phyloP scores from a whole-genome alignment of 129 eudicot genomes.

The Centrapalus pauciflorus region DNA sequence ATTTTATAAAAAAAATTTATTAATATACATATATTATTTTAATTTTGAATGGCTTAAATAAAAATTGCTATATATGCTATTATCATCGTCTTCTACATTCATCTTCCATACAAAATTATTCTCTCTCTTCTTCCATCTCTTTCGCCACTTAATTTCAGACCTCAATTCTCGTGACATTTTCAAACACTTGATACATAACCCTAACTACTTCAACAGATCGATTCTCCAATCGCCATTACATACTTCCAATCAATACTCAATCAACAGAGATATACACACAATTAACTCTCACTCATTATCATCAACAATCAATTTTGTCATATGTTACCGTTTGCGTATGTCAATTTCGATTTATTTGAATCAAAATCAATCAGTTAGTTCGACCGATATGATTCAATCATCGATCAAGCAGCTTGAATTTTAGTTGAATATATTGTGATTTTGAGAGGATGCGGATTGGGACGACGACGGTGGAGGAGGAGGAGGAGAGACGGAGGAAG shows the following conservation, averaged over 20 bases:
- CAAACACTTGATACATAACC: conserved; percentile 11
- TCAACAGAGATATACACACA: neutral
- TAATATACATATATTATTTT: too few relatives aligned
- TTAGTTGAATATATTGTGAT: neutral
- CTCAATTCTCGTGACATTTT: conserved; percentile 20
- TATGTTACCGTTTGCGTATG: neutral
- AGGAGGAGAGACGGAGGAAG: conserved; percentile 14
- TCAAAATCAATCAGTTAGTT: neutral
- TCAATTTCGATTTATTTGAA: neutral
- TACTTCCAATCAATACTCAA: neutral
- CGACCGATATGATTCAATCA: neutral
- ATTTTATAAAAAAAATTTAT: too few relatives aligned
- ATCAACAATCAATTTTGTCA: neutral
- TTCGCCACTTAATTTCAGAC: conserved; percentile 18
- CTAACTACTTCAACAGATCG: conserved; percentile 2
- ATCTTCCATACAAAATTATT: conserved; percentile 6
- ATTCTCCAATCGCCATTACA: conserved; percentile 6
- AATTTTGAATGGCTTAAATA: conserved; percentile 21
- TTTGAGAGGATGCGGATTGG: conserved; percentile 11
- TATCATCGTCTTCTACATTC: conserved; percentile 22
- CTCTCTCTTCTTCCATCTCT: conserved; percentile 25
- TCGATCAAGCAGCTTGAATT: neutral
- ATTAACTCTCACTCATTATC: conserved; percentile 6
- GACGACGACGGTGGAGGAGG: neutral
- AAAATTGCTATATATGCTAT: conserved; percentile 9